Base-by-base conservation (phyloP, 805 yeast genomes). In the Teunomyces funiuensis region DNA sequence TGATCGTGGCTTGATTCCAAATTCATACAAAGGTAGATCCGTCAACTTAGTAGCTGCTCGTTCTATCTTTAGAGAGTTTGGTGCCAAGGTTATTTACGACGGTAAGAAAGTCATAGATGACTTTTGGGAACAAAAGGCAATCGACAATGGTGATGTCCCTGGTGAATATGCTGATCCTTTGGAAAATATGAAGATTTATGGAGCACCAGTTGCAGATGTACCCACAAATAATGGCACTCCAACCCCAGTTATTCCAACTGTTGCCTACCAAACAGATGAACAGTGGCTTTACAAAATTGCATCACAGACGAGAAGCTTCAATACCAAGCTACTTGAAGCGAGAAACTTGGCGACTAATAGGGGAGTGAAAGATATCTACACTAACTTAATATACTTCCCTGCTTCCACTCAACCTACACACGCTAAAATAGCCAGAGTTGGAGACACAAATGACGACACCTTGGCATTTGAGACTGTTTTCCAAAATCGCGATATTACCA, bases 11-110 rank as follows among this genome's bases (percentile, higher is more conserved):
- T 71, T 88, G 30, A 77, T 93, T 50, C 97, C 98, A 2, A 85
- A 83, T 50, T 85, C 96, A 2, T 91, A 88, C 63, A 88, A 88
- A 65, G 93, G 95, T 36, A 77, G 98, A 51, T 77, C 88, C 1
- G 90, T 93, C 26, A 90, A 93, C 45, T 69, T 91, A 29, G 95
- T 93, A 5, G 83, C 97, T 5, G 97, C 99, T 0, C 77, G 95
- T 43, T 83, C 95, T 11, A 82, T 89, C 1, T 93, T 78, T 65
- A 76, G 89, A 49, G 98, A 90, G 64, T 91, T 93, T 70, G 99
- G 99, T 4, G 86, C 96, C 17, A 79, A 80, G 46, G 80, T 90
- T 38, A 71, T 93, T 28, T 76, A 79, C 15, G 85, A 87, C 40
- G 99, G 99, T 31, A 78, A 76, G 47, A 80, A 85, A 50, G 84